phyloP scores from a whole-genome alignment of 768 basidiomycete genomes.

The Suillus fuscotomentosus region DNA sequence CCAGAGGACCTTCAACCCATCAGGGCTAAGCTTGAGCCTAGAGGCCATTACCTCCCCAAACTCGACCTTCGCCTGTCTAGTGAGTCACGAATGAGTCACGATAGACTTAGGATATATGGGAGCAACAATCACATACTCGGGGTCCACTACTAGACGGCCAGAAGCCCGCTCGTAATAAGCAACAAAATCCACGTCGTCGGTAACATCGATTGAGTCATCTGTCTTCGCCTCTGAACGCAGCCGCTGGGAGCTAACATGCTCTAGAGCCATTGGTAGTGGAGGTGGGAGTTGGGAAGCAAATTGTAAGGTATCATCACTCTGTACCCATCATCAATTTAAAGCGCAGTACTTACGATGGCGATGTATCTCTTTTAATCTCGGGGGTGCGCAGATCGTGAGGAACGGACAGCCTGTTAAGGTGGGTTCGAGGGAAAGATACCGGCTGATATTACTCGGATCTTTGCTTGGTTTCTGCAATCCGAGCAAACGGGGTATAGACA shows the following conservation, averaged over 20 bases:
- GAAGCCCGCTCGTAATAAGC: slow-evolving; percentile 53
- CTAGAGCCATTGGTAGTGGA: neutral
- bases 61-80: slow-evolving; percentile 46
- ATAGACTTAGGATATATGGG: no score
- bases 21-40: slow-evolving; percentile 43
- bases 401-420: no score
- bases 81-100: neutral
- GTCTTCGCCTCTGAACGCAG: neutral
- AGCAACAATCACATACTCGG: slow-evolving; percentile 40
- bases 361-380: neutral
- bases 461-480: no score
- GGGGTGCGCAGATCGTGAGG: neutral
- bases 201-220: neutral
- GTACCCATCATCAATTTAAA: neutral
- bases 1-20: slow-evolving; percentile 51
- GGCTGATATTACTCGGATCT: no score
- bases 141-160: slow-evolving; percentile 62
- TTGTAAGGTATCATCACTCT: no score
- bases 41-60: slow-evolving; percentile 47
- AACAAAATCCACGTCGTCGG: slow-evolving; percentile 31
- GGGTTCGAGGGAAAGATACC: no score
- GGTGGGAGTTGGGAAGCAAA: neutral
- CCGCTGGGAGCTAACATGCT: neutral
- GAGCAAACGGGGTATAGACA: no score
- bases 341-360: neutral